phyloP scores from a whole-genome alignment of 2,329 filamentous ascomycete species.

The Pseudogymnoascus sp. region DNA sequence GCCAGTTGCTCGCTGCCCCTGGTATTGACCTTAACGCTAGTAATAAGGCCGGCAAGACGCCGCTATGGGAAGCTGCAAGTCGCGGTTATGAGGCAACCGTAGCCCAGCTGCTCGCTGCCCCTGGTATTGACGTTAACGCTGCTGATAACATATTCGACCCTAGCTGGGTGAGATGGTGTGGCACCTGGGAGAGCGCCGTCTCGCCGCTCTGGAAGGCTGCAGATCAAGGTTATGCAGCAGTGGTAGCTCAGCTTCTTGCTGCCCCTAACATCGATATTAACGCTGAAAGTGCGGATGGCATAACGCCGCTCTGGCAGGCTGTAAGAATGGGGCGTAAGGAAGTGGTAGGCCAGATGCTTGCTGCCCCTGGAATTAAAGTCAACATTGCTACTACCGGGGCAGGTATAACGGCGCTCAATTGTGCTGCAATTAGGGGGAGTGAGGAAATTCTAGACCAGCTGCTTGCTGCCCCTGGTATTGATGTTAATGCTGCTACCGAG shows the following conservation, averaged over 20 bases:
- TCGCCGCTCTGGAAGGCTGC: too few relatives aligned
- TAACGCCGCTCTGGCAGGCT: background rate
- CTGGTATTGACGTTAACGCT: background rate
- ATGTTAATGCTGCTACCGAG: background rate
- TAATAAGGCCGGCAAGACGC: background rate
- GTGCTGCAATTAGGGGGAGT: background rate
- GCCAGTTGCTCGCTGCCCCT: background rate
- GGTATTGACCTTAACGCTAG: background rate
- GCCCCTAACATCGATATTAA: background rate
- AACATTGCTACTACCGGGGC: background rate
- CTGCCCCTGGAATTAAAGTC: background rate
- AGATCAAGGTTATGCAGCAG: background rate
- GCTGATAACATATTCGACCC: background rate
- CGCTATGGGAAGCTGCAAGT: background rate
- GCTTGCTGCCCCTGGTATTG: background rate
- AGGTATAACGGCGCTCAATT: background rate
- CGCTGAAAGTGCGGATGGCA: too few relatives aligned
- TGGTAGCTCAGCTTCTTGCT: background rate
- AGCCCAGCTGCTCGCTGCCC: background rate
- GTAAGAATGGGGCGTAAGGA: background rate
- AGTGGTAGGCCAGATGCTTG: background rate
- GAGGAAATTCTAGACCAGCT: background rate
- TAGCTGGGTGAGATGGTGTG: too few relatives aligned
- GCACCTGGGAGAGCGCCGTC: too few relatives aligned
- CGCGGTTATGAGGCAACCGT: background rate